These are phyloP conservation scores for Drechslerella coelobrocha DNA, from an alignment of 2,329 filamentous ascomycete species.

Conservation along the genomic window DNA sequence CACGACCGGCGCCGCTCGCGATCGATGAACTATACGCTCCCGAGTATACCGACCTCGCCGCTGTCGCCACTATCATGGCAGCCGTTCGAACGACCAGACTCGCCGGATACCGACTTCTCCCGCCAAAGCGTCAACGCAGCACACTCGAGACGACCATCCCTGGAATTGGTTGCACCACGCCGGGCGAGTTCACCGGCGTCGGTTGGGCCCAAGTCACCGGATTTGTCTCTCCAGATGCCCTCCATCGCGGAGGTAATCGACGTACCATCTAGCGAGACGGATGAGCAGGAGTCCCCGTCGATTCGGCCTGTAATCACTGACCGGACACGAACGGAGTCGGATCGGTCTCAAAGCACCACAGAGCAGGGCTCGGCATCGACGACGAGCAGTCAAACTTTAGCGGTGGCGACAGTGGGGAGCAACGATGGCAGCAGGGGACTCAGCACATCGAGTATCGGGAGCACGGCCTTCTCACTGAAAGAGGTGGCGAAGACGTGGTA, in stretches of 20 bases:
- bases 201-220: conserved; percentile 27
- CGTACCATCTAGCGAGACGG: neutral
- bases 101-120: conserved; percentile 13
- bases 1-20: neutral
- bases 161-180: conserved; percentile 5
- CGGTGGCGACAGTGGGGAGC: neutral
- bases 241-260: conserved; percentile 37
- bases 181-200: conserved; percentile 17
- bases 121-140: conserved; percentile 8
- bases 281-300: neutral
- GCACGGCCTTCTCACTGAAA: conserved; percentile 27
- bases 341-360: neutral
- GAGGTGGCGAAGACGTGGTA: conserved; percentile 33
- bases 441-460: conserved; percentile 7
- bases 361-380: neutral
- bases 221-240: conserved; percentile 35
- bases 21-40: conserved; percentile 30
- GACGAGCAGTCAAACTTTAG: neutral
- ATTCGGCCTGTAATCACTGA: conserved; percentile 11
- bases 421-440: neutral
- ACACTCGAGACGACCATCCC: conserved; percentile 31
- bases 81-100: conserved; percentile 8
- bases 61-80: conserved; percentile 32
- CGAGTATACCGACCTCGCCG: conserved; percentile 33
- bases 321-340: conserved; percentile 2